Conservation (phyloP, 2,329 filamentous ascomycete genomes). For the Nemania sp. region DNA sequence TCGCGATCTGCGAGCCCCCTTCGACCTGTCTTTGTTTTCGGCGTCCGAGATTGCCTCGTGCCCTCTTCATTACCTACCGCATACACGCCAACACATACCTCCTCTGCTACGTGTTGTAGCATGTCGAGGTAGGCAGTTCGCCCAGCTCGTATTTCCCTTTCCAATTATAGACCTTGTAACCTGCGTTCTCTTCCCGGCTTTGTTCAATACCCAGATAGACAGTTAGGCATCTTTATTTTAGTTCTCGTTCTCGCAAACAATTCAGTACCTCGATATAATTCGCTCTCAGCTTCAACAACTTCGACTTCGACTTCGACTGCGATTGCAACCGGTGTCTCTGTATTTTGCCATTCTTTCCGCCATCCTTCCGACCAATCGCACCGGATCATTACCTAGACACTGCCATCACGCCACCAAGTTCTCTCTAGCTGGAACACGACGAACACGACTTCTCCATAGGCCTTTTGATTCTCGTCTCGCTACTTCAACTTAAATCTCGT, state of each 20-base stretch:
- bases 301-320: too few species aligned
- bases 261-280: not conserved
- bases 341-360: not conserved
- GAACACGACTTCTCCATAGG: not conserved
- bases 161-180: not conserved
- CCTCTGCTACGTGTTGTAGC: not conserved
- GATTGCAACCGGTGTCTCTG: too few species aligned
- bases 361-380: not conserved
- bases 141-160: conserved; percentile 15
- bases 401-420: not conserved
- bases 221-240: not conserved
- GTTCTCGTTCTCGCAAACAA: conserved; percentile 5
- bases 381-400: not conserved
- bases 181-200: not conserved
- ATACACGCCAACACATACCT: not conserved
- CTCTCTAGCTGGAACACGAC: conserved; percentile 6
- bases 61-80: not conserved
- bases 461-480: not conserved
- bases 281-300: not conserved
- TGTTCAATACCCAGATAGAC: not conserved
- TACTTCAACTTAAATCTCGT: too few species aligned
- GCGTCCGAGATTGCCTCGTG: not conserved
- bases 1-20: too few species aligned
- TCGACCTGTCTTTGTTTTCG: conserved; percentile 3
- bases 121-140: conserved; percentile 10